These are phyloP conservation scores for Venturia nashicola DNA, from an alignment of 2,329 filamentous ascomycete species.

Conservation along the genomic window DNA sequence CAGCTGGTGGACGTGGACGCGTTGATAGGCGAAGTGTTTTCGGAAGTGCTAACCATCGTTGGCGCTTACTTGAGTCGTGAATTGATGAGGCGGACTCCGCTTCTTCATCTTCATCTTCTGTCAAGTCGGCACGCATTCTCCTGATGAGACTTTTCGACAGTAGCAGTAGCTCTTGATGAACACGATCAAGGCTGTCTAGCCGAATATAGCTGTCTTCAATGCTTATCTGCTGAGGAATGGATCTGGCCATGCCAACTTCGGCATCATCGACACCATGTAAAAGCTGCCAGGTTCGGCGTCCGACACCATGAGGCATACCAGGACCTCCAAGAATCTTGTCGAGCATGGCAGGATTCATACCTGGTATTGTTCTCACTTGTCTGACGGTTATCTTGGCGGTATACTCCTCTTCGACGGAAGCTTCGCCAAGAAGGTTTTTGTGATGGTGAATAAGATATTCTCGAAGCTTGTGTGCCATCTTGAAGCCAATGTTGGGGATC, in stretches of 20 bases:
- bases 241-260: conserved; percentile 58
- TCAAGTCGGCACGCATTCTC: conserved; percentile 67
- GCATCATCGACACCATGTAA: conserved; percentile 69
- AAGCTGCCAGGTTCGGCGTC: conserved; percentile 60
- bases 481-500: conserved; percentile 77
- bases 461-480: conserved; percentile 57
- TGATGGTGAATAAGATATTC: conserved; percentile 40
- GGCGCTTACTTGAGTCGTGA: neutral
- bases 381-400: conserved; percentile 43
- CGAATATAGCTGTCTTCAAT: conserved; percentile 81
- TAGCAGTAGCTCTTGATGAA: conserved; percentile 55
- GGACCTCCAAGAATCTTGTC: conserved; percentile 58
- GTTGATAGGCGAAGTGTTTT: conserved; percentile 73
- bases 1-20: conserved; percentile 44
- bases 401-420: neutral
- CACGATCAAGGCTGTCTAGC: conserved; percentile 50
- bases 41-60: conserved; percentile 64
- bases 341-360: conserved; percentile 51
- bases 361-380: conserved; percentile 50
- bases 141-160: conserved; percentile 59
- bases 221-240: conserved; percentile 75
- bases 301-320: conserved; percentile 50
- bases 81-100: neutral
- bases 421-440: neutral
- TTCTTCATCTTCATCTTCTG: conserved; percentile 36